A percentile compares a stretch with the other conserved stretches of the same genome.
phyloP scores from a whole-genome alignment of 495 filamentous ascomycete genomes.

The Hypoxylon perforatum region DNA sequence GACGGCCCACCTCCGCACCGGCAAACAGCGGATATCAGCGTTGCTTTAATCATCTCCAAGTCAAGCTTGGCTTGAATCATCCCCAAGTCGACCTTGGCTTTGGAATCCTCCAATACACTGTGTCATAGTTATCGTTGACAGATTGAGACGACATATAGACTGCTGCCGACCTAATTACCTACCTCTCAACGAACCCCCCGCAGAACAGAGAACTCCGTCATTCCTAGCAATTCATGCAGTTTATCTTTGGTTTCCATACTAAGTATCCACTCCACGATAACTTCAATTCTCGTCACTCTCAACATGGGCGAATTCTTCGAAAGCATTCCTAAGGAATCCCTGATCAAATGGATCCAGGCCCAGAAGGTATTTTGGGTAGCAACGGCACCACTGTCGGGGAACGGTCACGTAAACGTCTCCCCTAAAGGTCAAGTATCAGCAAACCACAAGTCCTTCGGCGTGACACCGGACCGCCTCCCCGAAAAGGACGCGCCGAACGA shows the following conservation, averaged over 20 bases:
- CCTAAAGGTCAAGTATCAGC: slow-evolving; percentile 66
- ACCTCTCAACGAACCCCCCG: background rate
- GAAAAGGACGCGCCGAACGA: slow-evolving; percentile 12
- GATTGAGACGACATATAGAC: background rate
- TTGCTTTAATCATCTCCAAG: slow-evolving; percentile 6
- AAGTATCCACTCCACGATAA: background rate
- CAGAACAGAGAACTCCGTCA: background rate
- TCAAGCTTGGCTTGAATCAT: background rate
- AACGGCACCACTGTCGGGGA: slow-evolving; percentile 68
- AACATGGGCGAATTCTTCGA: slow-evolving; percentile 73
- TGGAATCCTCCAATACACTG: slow-evolving; percentile 4
- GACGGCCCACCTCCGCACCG: slow-evolving; percentile 20
- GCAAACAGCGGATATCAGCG: slow-evolving; percentile 12
- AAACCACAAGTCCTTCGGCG: slow-evolving; percentile 61
- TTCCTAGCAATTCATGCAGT: background rate
- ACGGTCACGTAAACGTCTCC: slow-evolving; percentile 72
- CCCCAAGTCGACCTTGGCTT: slow-evolving; percentile 3
- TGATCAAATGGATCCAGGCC: slow-evolving; percentile 66
- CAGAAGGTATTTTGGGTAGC: slow-evolving; percentile 77
- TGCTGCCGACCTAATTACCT: background rate
- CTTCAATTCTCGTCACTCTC: background rate
- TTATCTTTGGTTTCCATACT: background rate
- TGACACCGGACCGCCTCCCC: slow-evolving; percentile 49
- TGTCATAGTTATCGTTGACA: slow-evolving; percentile 4
- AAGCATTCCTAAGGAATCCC: slow-evolving; percentile 62